Evolutionary conservation across 768 basidiomycete species (phyloP).

Genomic region (Guyanaporus albipodus): DNA sequence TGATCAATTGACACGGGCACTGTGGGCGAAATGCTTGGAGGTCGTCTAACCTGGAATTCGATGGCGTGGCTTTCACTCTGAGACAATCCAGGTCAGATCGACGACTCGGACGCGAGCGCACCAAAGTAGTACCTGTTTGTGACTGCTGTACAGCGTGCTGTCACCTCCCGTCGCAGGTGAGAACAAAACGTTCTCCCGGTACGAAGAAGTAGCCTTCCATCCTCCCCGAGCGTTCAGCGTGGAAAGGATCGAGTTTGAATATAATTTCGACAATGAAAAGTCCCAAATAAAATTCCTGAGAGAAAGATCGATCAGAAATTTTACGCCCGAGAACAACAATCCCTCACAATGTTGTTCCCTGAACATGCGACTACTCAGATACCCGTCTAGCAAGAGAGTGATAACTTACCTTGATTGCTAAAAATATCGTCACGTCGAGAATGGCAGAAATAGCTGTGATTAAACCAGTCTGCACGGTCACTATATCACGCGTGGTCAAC

Average conservation of each 20-base stretch:
- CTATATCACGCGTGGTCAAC: slow-evolving; percentile 3
- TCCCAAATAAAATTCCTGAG: slow-evolving; percentile 21
- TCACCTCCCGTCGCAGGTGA: background rate
- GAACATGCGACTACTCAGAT: too few relatives aligned
- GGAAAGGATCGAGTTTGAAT: slow-evolving; percentile 23
- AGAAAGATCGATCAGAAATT: too few relatives aligned
- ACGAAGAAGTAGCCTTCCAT: slow-evolving; percentile 11
- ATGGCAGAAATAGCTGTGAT: slow-evolving; percentile 5
- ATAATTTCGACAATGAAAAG: slow-evolving; percentile 26
- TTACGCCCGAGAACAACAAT: too few relatives aligned
- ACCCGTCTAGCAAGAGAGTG: too few relatives aligned
- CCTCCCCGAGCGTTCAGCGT: slow-evolving; percentile 19
- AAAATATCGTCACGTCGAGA: slow-evolving; percentile 19
- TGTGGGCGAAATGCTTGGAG: too few relatives aligned
- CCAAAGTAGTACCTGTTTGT: slow-evolving; percentile 6
- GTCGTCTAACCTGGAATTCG: too few relatives aligned
- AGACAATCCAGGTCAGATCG: too few relatives aligned
- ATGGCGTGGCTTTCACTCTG: too few relatives aligned
- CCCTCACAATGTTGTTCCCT: too few relatives aligned
- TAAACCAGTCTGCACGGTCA: slow-evolving; percentile 29
- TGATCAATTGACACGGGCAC: too few relatives aligned
- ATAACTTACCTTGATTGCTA: slow-evolving; percentile 15
- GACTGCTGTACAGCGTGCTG: background rate
- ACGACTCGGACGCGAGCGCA: too few relatives aligned
- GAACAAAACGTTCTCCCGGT: slow-evolving; percentile 9